Evolutionary conservation across 495 filamentous ascomycete genomes (phyloP), one percentile per base, ranked within the genome.

Genomic region (Trichoderma erinaceum): DNA sequence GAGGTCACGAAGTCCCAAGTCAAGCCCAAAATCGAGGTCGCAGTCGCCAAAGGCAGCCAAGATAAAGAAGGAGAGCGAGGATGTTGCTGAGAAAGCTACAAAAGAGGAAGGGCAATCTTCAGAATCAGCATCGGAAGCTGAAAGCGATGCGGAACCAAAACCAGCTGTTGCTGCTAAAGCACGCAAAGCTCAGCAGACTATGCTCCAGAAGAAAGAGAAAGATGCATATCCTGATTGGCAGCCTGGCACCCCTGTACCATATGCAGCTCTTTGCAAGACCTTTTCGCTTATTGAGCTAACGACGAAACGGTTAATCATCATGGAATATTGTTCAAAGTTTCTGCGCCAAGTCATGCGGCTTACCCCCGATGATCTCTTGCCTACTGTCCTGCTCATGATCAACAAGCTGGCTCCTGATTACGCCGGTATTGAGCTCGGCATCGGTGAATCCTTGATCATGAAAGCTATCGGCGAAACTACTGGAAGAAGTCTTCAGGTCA

Each of bases 321-420:
- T 89, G 64, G 89, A 93, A 6, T 88, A 97, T 74, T 97, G 93
- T 74, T 90, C 93, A 2, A 82, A 92, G 2, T 97, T 99, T 73
- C 85, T 98, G 38, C 89, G 91, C 12, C 95, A 99, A 78, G 95
- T 99, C 27, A 79, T 98, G 68, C 87, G 95, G 44, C 82, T 99
- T 18, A 97, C 95, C 0, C 96, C 96, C 0, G 84, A 88, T 32
- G 95, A 98, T 73, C 83, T 99, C 7, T 81, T 98, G 2, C 85
- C 92, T 3, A 95, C 91, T 1, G 89, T 98, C 10, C 84, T 94
- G 66, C 87, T 99, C 23, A 98, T 98, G 93, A 92, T 95, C 78
- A 97, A 97, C 77, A 98, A 97, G 73, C 86, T 99, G 43, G 95
- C 95, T 15, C 93, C 95, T 1, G 95, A 99, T 74, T 99, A 97